Conservation (phyloP, 2,329 filamentous ascomycete genomes). For the Neophaeococcomyces aloes region DNA sequence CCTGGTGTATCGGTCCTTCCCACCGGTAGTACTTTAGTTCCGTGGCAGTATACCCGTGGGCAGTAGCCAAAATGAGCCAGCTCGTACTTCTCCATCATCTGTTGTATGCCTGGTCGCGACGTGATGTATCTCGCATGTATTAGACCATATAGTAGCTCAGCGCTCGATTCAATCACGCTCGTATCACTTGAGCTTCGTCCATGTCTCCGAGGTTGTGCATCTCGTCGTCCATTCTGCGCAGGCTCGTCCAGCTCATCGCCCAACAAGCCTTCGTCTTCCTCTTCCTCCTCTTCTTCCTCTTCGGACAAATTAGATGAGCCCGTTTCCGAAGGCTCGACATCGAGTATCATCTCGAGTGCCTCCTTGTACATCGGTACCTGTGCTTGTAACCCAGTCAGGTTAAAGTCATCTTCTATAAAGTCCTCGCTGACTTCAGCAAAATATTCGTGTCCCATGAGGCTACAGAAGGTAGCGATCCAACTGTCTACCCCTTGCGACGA, state of each 20-base stretch:
- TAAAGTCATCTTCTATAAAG: conserved; percentile 99
- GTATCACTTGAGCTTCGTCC: conserved; percentile 83
- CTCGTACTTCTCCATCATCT: conserved; percentile 99
- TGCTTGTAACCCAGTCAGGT: conserved; percentile 85
- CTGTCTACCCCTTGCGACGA: conserved; percentile 61
- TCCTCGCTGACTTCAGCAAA: conserved; percentile 98
- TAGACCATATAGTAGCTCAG: conserved; percentile 94
- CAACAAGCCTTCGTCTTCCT: conserved; percentile 57
- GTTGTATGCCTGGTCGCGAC: conserved; percentile 87
- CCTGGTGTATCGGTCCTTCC: conserved; percentile 90
- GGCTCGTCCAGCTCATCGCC: conserved; percentile 43
- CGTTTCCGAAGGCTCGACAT: conserved; percentile 84
- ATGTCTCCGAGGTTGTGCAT: conserved; percentile 54
- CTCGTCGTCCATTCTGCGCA: conserved; percentile 22
- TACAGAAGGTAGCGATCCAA: conserved; percentile 97
- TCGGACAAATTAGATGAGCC: conserved; percentile 30
- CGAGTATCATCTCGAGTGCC: conserved; percentile 96
- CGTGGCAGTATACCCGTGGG: conserved; percentile 86
- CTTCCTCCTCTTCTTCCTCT: conserved; percentile 56
- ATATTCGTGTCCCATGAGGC: conserved; percentile 90
- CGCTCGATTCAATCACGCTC: conserved; percentile 90
- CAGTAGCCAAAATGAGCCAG: conserved; percentile 91
- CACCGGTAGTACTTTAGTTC: conserved; percentile 81
- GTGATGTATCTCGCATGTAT: conserved; percentile 99
- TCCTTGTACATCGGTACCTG: conserved; percentile 99